Evolutionary conservation across 192 early-diverging fungal genomes (phyloP).

Genomic region (Funneliformis geosporum): DNA sequence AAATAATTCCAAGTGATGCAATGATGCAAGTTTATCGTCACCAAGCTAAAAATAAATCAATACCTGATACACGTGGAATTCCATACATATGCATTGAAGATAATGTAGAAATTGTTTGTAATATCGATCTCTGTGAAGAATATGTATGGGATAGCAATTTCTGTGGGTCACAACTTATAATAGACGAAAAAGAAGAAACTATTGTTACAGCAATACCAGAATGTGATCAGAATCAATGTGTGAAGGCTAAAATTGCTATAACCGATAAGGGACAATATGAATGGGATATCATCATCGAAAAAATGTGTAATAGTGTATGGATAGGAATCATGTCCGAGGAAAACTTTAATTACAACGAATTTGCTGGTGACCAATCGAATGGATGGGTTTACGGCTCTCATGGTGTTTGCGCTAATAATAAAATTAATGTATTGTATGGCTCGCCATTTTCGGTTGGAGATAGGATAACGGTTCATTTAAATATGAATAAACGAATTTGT

Average conservation of each 20-base stretch:
- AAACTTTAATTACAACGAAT: not conserved
- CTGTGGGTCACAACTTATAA: not conserved
- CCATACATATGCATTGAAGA: too few species aligned
- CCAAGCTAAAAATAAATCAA: not conserved
- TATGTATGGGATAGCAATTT: not conserved
- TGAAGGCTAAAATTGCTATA: not conserved
- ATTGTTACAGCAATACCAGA: not conserved
- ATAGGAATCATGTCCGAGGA: not conserved
- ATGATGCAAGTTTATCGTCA: not conserved
- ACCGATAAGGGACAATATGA: not conserved
- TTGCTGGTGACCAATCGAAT: not conserved
- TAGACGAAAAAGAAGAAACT: not conserved
- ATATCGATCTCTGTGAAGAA: too few species aligned
- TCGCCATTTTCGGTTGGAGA: constrained; percentile 3
- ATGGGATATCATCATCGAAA: constrained; percentile 24
- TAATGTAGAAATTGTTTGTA: not conserved
- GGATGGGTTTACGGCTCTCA: not conserved
- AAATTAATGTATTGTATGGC: not conserved
- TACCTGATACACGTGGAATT: too few species aligned
- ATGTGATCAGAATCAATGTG: not conserved
- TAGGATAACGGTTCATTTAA: constrained; percentile 18
- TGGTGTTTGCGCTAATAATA: not conserved
- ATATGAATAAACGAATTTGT: constrained; percentile 24
- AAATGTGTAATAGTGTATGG: not conserved
- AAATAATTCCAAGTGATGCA: not conserved